Percentiles rank a stretch among this genome's conserved stretches.
Conservation (phyloP, 352 stramenopile genomes). For the Elongisporangium anandrum region DNA sequence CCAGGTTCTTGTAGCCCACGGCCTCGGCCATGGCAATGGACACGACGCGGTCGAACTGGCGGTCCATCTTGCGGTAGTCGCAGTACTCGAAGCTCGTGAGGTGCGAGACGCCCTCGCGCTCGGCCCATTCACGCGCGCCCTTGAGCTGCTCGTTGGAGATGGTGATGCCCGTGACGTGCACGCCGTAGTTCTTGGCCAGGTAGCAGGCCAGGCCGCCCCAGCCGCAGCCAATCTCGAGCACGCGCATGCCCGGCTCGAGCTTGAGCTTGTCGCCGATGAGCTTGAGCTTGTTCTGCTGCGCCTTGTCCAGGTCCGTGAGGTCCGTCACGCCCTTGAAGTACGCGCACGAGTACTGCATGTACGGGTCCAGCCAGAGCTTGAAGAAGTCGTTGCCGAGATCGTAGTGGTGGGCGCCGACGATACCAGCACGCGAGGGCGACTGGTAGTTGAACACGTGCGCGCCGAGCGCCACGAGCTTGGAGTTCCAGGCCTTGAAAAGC, state of each 20-base stretch:
- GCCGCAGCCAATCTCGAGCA: slow-evolving; percentile 88
- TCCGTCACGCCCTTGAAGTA: slow-evolving; percentile 80
- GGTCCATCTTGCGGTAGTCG: slow-evolving; percentile 88
- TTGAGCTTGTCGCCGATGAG: slow-evolving; percentile 86
- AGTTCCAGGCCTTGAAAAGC: slow-evolving; percentile 87
- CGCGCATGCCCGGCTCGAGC: slow-evolving; percentile 74
- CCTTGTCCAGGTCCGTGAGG: slow-evolving; percentile 72
- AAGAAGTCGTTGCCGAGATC: slow-evolving; percentile 88
- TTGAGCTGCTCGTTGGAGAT: slow-evolving; percentile 90
- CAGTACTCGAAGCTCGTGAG: slow-evolving; percentile 88
- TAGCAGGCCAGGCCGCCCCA: slow-evolving; percentile 88
- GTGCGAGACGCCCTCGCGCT: slow-evolving; percentile 72
- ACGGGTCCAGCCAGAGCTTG: slow-evolving; percentile 84
- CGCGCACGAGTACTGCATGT: slow-evolving; percentile 87
- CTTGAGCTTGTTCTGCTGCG: slow-evolving; percentile 85
- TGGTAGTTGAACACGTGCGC: slow-evolving; percentile 87
- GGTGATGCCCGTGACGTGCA: slow-evolving; percentile 87
- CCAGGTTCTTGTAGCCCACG: slow-evolving; percentile 87
- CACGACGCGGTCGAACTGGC: slow-evolving; percentile 85
- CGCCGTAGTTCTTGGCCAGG: slow-evolving; percentile 82
- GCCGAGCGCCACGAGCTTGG: slow-evolving; percentile 69
- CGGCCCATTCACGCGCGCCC: slow-evolving; percentile 74
- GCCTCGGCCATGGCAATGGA: slow-evolving; percentile 89
- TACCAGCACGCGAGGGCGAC: slow-evolving; percentile 74
- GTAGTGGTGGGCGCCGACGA: slow-evolving; percentile 84